Conservation (phyloP, 768 basidiomycete species). For the Lepiota venenata region DNA sequence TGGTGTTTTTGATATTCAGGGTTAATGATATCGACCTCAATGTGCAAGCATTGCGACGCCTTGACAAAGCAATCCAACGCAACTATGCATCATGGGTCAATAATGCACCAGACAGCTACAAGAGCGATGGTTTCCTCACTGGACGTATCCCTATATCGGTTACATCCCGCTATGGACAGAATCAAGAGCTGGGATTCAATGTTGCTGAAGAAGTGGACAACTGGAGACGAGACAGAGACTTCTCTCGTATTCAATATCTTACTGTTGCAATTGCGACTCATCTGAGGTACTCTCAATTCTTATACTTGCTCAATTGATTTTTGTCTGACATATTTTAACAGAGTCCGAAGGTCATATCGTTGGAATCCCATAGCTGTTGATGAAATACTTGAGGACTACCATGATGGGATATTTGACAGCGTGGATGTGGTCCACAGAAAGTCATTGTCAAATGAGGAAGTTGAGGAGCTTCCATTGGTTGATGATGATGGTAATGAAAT, state of each 20-base stretch:
- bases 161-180: background rate
- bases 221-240: background rate
- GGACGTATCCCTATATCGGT: background rate
- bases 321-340: background rate
- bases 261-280: background rate
- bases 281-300: background rate
- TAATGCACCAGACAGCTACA: background rate
- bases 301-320: too few relatives aligned
- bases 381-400: background rate
- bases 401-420: background rate
- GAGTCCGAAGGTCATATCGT: background rate
- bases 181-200: background rate
- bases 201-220: background rate
- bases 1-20: background rate
- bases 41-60: background rate
- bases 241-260: background rate
- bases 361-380: background rate
- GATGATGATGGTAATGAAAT: background rate
- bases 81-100: background rate
- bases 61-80: background rate
- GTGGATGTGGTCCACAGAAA: background rate
- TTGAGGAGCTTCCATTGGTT: background rate
- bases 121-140: background rate
- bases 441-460: background rate
- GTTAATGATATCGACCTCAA: background rate